Percentiles rank a stretch among this genome's conserved stretches.
These are phyloP conservation scores for Exobasidium rhododendri DNA, from an alignment of 1,284 basidiomycete genomes.

Conservation along the genomic window DNA sequence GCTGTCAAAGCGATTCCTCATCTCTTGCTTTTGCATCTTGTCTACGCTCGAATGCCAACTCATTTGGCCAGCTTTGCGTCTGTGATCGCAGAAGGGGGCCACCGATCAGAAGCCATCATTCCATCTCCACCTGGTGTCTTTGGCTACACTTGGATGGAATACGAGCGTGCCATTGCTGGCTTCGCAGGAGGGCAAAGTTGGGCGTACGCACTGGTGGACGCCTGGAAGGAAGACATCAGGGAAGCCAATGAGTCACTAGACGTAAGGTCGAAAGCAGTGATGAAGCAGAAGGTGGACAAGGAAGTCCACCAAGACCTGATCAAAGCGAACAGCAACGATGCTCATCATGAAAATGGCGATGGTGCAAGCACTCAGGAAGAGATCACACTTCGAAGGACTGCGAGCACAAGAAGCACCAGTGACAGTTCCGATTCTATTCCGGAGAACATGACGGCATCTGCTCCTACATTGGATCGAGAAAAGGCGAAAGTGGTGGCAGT, in stretches of 20 bases:
- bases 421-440: slow-evolving; percentile 14
- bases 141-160: slow-evolving; percentile 44
- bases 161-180: slow-evolving; percentile 46
- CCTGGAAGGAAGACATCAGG: slow-evolving; percentile 26
- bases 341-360: background rate
- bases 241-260: background rate
- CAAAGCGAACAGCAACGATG: background rate
- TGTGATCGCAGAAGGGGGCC: background rate
- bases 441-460: slow-evolving; percentile 43
- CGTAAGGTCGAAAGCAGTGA: background rate
- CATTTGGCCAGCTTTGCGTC: background rate
- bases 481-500: background rate
- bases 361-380: background rate
- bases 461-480: slow-evolving; percentile 29
- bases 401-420: background rate
- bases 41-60: slow-evolving; percentile 43
- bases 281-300: background rate
- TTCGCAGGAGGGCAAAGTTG: slow-evolving; percentile 45
- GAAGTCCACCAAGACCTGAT: background rate
- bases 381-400: background rate
- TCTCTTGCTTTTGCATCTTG: slow-evolving; percentile 45
- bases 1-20: slow-evolving; percentile 48
- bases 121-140: slow-evolving; percentile 45
- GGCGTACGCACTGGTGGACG: slow-evolving; percentile 35
- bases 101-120: background rate